Evolutionary conservation across 257 asterid genomes (phyloP), one percentile per base, ranked within the genome.

Genomic region (Forsythia suspensa): DNA sequence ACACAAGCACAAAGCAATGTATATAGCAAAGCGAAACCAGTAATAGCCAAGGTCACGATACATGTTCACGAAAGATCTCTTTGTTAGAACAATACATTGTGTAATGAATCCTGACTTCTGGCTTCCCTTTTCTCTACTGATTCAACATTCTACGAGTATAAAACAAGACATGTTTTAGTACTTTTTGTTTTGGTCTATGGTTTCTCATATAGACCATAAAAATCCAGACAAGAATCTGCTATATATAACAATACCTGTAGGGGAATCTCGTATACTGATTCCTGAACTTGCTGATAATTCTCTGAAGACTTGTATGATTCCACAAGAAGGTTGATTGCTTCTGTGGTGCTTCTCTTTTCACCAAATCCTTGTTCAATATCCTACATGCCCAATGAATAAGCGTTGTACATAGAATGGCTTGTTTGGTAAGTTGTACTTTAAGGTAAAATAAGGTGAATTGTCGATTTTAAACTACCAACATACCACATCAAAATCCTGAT

Each of bases 21-120:
- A 91, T 52, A 89, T 77, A 2, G 80, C 92, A 7, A 91, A 72
- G 6, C 94, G 96, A 51, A 91, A 89, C 96, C 96, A 91, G 24
- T 91, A 91, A 74, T 91, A 89, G 18, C 96, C 96, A 2, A 86
- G 66, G 78, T 91, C 92, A 0, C 94, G 92, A 57, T 84, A 86
- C 96, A 91, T 91, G 79, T 91, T 91, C 12, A 82, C 72, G 18
- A 86, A 87, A 0, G 96, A 91, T 80, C 93, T 87, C 38, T 61
- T 77, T 0, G 93, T 89, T 4, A 89, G 81, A 42, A 89, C 92
- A 70, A 74, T 34, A 41, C 92, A 86, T 68, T 89, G 96, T 34
- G 87, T 86, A 9, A 85, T 72, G 84, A 87, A 86, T 7, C 90
- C 83, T n/a, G 96, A 88, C 10, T 55, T 55, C 4, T 84, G 88